Evolutionary conservation across 164 flowering plant genomes (phyloP).

Genomic region (Magnolia sinica): DNA sequence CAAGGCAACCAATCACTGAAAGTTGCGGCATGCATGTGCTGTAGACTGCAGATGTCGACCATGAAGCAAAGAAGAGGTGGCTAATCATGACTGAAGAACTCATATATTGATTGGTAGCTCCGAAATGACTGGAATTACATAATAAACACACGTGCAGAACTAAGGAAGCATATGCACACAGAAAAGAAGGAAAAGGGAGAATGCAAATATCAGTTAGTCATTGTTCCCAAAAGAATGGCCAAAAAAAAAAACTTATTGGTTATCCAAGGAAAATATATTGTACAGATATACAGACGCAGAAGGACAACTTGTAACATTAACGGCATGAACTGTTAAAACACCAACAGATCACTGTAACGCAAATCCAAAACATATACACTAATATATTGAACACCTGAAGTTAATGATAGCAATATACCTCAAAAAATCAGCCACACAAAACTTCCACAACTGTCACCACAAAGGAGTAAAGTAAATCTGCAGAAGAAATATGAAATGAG

Average conservation of each 20-base stretch:
- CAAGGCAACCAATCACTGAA: not conserved
- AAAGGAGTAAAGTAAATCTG: slow-evolving; percentile 21
- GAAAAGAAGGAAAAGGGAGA: not conserved
- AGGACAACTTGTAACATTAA: slow-evolving; percentile 6
- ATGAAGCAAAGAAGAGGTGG: not conserved
- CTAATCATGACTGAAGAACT: not conserved
- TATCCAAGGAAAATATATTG: slow-evolving; percentile 5
- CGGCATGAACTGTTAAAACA: slow-evolving; percentile 7
- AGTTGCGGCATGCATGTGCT: not conserved
- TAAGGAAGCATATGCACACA: not conserved
- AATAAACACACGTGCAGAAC: not conserved
- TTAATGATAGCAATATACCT: slow-evolving; percentile 17
- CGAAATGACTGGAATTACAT: not conserved
- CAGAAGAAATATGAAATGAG: slow-evolving; percentile 6
- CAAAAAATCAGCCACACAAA: slow-evolving; percentile 12
- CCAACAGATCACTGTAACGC: slow-evolving; percentile 12
- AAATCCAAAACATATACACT: slow-evolving; percentile 19
- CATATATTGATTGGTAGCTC: not conserved
- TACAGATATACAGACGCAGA: slow-evolving; percentile 21
- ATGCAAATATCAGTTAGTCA: not conserved
- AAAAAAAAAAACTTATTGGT: slow-evolving; percentile 9
- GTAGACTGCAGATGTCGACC: not conserved
- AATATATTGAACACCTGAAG: slow-evolving; percentile 12
- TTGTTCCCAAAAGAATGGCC: slow-evolving; percentile 10
- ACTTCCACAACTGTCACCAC: slow-evolving; percentile 13